Evolutionary conservation across 2,329 filamentous ascomycete genomes (phyloP).

Genomic region (Tolypocladium pustulatum): DNA sequence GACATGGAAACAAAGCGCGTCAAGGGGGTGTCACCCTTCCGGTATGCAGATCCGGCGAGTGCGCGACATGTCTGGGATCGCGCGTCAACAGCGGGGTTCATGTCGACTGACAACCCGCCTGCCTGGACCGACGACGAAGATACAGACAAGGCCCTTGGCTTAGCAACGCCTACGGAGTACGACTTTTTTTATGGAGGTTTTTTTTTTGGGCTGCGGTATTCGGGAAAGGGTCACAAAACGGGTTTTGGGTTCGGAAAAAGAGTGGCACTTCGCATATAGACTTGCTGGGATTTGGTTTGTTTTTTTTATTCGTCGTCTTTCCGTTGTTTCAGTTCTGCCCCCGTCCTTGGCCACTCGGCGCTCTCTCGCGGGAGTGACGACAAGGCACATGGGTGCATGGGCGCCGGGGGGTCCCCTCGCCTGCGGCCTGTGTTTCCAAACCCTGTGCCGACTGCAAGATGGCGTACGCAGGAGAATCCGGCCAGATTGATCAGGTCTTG

Average conservation of each 20-base stretch:
- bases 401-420: neutral
- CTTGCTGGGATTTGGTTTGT: neutral
- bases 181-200: no score
- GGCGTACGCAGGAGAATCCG: slow-evolving; percentile 9
- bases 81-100: neutral
- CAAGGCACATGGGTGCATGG: neutral
- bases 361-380: neutral
- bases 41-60: slow-evolving; percentile 19
- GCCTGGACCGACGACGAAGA: neutral
- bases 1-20: slow-evolving; percentile 1
- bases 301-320: neutral
- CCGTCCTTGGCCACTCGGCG: neutral
- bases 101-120: slow-evolving; percentile 1
- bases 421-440: slow-evolving; percentile 8
- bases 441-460: slow-evolving; percentile 14
- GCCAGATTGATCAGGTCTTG: slow-evolving; percentile 12
- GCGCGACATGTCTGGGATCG: slow-evolving; percentile 21
- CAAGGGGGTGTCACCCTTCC: slow-evolving; percentile 1
- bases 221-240: slow-evolving; percentile 6
- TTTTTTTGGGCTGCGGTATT: slow-evolving; percentile 7
- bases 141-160: neutral
- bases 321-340: slow-evolving; percentile 3
- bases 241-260: slow-evolving; percentile 3
- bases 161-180: slow-evolving; percentile 1
- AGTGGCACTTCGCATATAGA: slow-evolving; percentile 8